Conservation (phyloP, 2,329 filamentous ascomycete genomes). For the Epichloe hybrida region DNA sequence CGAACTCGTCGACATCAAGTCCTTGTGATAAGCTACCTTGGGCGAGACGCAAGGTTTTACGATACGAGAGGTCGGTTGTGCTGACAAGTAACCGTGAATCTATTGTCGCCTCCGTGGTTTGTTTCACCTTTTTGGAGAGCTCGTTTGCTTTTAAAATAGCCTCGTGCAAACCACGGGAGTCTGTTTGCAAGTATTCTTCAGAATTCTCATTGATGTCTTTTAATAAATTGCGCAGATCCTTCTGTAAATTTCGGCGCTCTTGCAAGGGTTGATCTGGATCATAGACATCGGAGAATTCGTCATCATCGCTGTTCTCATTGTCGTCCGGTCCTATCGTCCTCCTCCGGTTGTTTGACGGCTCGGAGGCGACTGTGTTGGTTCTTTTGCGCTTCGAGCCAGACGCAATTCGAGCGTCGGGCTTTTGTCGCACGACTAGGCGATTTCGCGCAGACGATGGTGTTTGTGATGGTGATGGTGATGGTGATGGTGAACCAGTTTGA, state of each 20-base stretch:
- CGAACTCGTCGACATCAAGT: constrained; percentile 80
- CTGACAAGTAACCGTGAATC: constrained; percentile 78
- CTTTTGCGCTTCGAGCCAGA: constrained; percentile 22
- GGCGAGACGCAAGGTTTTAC: constrained; percentile 61
- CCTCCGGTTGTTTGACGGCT: constrained; percentile 11
- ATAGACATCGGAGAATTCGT: constrained; percentile 37
- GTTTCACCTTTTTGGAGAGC: constrained; percentile 57
- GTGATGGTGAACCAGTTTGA: constrained; percentile 9
- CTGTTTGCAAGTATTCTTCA: constrained; percentile 54
- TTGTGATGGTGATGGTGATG: constrained; percentile 9
- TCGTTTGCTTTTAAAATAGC: constrained; percentile 54
- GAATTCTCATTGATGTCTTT: constrained; percentile 51
- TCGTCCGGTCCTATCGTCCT: constrained; percentile 8
- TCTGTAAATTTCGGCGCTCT: constrained; percentile 58
- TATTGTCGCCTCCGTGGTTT: constrained; percentile 81
- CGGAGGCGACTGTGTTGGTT: constrained; percentile 11
- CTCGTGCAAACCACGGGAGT: constrained; percentile 50
- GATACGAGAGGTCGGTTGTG: constrained; percentile 66
- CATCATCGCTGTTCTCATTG: constrained; percentile 6
- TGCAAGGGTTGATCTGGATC: constrained; percentile 73
- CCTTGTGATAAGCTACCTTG: constrained; percentile 61
- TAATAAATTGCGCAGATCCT: constrained; percentile 53
- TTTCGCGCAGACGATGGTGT: constrained; percentile 10
- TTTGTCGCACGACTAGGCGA: constrained; percentile 14
- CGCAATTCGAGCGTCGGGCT: constrained; percentile 8